phyloP scores from a whole-genome alignment of 106 monocot species.

The Dioscorea zingiberensis region DNA sequence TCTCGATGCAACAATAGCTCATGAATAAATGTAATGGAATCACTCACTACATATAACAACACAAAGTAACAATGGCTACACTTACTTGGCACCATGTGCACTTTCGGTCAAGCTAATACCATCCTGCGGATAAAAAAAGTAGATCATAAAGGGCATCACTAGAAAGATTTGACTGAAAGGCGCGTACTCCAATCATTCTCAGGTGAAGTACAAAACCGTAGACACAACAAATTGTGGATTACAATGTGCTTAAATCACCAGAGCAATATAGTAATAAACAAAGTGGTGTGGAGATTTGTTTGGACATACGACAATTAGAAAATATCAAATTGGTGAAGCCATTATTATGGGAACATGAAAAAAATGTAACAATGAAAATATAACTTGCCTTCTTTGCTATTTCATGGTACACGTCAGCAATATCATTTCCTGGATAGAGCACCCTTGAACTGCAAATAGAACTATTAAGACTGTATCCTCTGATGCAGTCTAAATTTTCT shows the following conservation, averaged over 20 bases:
- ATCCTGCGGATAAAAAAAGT: slow-evolving; percentile 44
- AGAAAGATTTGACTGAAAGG: not conserved
- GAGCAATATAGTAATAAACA: too few relatives aligned
- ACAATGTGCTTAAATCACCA: too few relatives aligned
- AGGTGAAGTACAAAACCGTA: too few relatives aligned
- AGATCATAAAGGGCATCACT: not conserved
- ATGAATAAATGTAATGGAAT: too few relatives aligned
- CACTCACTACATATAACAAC: not conserved
- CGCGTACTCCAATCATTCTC: too few relatives aligned
- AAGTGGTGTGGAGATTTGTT: too few relatives aligned
- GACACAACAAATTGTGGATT: too few relatives aligned
- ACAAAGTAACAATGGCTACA: slow-evolving; percentile 6
- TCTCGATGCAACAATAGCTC: too few relatives aligned
- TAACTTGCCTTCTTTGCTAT: slow-evolving; percentile 63
- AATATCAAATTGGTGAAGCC: too few relatives aligned
- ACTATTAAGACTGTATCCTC: not conserved
- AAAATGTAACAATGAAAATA: not conserved
- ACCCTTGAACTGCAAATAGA: slow-evolving; percentile 62
- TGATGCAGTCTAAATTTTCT: not conserved
- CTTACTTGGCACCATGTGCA: slow-evolving; percentile 81
- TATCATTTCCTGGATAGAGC: slow-evolving; percentile 78
- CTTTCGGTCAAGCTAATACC: slow-evolving; percentile 73
- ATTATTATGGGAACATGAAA: too few relatives aligned
- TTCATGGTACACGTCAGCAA: slow-evolving; percentile 62
- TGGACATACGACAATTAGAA: too few relatives aligned